Conservation (phyloP, 257 asterid species). For the Fraxinus pennsylvanica region DNA sequence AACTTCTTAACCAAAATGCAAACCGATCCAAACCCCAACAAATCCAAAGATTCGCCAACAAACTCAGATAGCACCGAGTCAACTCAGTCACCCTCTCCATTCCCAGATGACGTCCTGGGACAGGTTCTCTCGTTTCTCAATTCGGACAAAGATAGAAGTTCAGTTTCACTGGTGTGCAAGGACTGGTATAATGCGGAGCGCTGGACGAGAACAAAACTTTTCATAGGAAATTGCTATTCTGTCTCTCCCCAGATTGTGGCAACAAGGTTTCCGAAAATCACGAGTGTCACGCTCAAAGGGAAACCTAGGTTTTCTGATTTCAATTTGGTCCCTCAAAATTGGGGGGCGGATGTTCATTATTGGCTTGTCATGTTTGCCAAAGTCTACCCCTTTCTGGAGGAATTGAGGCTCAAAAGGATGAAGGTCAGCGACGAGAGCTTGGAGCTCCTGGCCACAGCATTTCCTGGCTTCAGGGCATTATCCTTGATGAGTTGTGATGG, state of each 20-base stretch:
- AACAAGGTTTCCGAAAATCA: conserved; percentile 54
- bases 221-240: conserved; percentile 77
- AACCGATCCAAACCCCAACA: conserved; percentile 44
- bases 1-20: neutral
- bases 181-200: conserved; percentile 88
- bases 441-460: conserved; percentile 68
- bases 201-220: conserved; percentile 73
- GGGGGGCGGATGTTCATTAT: conserved; percentile 63
- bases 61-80: conserved; percentile 27
- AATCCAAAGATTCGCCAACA: conserved; percentile 25
- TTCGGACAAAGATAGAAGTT: conserved; percentile 64
- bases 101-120: conserved; percentile 79
- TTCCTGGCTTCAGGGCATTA: conserved; percentile 66
- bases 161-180: conserved; percentile 74
- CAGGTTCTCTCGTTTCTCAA: conserved; percentile 63
- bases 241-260: conserved; percentile 65
- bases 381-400: conserved; percentile 65
- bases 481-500: conserved; percentile 86
- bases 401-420: conserved; percentile 65
- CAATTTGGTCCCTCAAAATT: conserved; percentile 55
- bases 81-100: conserved; percentile 28
- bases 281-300: conserved; percentile 38
- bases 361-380: conserved; percentile 54
- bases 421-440: conserved; percentile 55
- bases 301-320: conserved; percentile 68